Percentiles rank a stretch among this genome's conserved stretches.
Conservation (phyloP, 441 rosid genomes). For the Pelargonium fulgidum region DNA sequence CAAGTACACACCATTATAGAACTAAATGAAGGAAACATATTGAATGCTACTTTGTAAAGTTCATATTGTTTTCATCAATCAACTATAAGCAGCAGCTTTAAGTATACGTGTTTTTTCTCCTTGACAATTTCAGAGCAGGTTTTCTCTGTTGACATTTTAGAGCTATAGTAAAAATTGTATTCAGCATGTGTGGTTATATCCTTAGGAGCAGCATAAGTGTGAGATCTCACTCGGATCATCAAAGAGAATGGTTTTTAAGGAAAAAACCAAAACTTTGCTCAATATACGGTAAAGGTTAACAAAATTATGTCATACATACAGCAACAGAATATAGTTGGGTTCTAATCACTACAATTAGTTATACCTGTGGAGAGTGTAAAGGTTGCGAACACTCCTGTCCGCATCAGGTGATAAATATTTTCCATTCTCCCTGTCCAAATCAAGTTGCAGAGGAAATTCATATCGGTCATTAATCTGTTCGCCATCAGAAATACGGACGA, state of each 20-base stretch:
- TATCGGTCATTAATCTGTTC: slow-evolving; percentile 48
- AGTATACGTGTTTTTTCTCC: too few species aligned
- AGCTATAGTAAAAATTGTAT: too few species aligned
- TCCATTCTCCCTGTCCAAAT: slow-evolving; percentile 42
- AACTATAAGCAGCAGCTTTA: too few species aligned
- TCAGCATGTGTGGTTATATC: too few species aligned
- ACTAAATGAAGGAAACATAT: not conserved
- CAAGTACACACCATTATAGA: not conserved
- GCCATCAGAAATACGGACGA: not conserved
- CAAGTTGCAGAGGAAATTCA: slow-evolving; percentile 53
- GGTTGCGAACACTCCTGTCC: slow-evolving; percentile 46
- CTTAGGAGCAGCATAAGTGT: not conserved
- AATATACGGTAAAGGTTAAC: not conserved
- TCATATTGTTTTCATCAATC: too few species aligned
- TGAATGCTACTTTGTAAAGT: too few species aligned
- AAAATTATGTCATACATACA: not conserved
- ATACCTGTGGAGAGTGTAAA: slow-evolving; percentile 50
- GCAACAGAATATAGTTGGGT: too few species aligned
- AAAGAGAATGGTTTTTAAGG: not conserved
- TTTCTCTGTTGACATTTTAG: too few species aligned
- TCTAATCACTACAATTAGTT: slow-evolving; percentile 5
- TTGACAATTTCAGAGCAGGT: too few species aligned
- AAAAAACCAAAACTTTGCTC: not conserved
- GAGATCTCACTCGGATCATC: not conserved
- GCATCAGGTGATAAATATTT: slow-evolving; percentile 49